A percentile compares a stretch with the other conserved stretches of the same genome.
Conservation (phyloP, 345 rosid species). For the Lepidium aucheri region DNA sequence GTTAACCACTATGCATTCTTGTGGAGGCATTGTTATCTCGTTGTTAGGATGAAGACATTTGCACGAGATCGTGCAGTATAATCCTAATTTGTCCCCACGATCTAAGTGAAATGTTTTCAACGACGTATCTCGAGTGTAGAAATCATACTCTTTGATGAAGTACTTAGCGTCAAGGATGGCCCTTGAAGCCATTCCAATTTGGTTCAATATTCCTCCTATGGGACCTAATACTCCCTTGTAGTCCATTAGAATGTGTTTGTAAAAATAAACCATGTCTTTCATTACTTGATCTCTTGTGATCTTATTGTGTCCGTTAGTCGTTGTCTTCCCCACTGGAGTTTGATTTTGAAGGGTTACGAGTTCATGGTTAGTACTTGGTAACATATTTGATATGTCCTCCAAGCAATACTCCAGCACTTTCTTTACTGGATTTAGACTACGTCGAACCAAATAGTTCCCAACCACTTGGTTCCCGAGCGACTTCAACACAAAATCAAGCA, state of each 20-base stretch:
- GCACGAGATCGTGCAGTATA: slow-evolving; percentile 47
- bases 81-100: slow-evolving; percentile 36
- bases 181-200: slow-evolving; percentile 51
- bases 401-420: slow-evolving; percentile 82
- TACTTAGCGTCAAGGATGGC: slow-evolving; percentile 67
- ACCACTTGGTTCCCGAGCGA: slow-evolving; percentile 88
- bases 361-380: slow-evolving; percentile 37
- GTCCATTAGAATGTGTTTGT: slow-evolving; percentile 47
- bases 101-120: slow-evolving; percentile 21
- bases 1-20: slow-evolving; percentile 51
- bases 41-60: slow-evolving; percentile 24
- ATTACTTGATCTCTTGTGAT: slow-evolving; percentile 55
- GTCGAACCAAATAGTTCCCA: slow-evolving; percentile 77
- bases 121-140: slow-evolving; percentile 11
- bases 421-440: slow-evolving; percentile 85
- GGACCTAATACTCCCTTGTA: slow-evolving; percentile 31
- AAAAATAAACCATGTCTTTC: slow-evolving; percentile 57
- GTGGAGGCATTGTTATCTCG: slow-evolving; percentile 37
- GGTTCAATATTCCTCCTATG: slow-evolving; percentile 36
- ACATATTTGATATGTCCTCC: slow-evolving; percentile 53
- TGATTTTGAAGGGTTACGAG: slow-evolving; percentile 27
- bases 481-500: slow-evolving; percentile 79
- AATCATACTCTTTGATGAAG: slow-evolving; percentile 53
- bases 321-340: slow-evolving; percentile 30
- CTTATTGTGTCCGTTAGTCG: slow-evolving; percentile 28